A percentile compares a stretch with the other conserved stretches of the same genome.
Evolutionary conservation across 345 rosid genomes (phyloP).

Genomic region (Salix dunnii): DNA sequence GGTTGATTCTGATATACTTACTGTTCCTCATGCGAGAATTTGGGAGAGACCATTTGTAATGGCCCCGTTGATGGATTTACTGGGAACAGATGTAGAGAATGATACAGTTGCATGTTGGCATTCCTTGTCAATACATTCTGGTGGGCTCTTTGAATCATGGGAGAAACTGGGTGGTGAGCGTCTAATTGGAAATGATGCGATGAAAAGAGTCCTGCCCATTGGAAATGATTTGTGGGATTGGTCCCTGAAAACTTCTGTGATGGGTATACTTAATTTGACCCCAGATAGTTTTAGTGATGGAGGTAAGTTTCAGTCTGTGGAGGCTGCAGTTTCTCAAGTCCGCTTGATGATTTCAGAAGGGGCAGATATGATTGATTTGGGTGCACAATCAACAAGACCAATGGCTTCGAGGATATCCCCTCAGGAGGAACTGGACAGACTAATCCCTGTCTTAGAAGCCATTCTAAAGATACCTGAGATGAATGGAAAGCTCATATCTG

Average conservation of each 20-base stretch:
- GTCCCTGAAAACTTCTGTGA: slow-evolving; percentile 57
- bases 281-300: slow-evolving; percentile 98
- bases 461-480: slow-evolving; percentile 74
- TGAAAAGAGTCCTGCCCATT: slow-evolving; percentile 73
- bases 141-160: slow-evolving; percentile 65
- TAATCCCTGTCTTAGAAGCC: slow-evolving; percentile 70
- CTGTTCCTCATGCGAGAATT: slow-evolving; percentile 80
- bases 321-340: slow-evolving; percentile 70
- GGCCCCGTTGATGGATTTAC: slow-evolving; percentile 84
- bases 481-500: slow-evolving; percentile 68
- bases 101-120: slow-evolving; percentile 82
- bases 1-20: slow-evolving; percentile 52
- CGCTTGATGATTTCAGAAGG: slow-evolving; percentile 67
- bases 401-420: slow-evolving; percentile 65
- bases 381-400: slow-evolving; percentile 91
- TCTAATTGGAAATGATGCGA: slow-evolving; percentile 64
- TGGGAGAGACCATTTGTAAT: slow-evolving; percentile 92
- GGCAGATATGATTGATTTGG: slow-evolving; percentile 78
- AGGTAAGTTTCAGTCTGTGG: slow-evolving; percentile 59
- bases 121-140: slow-evolving; percentile 49
- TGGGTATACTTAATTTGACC: slow-evolving; percentile 91
- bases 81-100: slow-evolving; percentile 59
- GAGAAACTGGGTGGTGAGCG: slow-evolving; percentile 76
- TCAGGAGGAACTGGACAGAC: slow-evolving; percentile 69
- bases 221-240: slow-evolving; percentile 78